phyloP scores from a whole-genome alignment of 805 yeast species.

The Dipodascus albidus region DNA sequence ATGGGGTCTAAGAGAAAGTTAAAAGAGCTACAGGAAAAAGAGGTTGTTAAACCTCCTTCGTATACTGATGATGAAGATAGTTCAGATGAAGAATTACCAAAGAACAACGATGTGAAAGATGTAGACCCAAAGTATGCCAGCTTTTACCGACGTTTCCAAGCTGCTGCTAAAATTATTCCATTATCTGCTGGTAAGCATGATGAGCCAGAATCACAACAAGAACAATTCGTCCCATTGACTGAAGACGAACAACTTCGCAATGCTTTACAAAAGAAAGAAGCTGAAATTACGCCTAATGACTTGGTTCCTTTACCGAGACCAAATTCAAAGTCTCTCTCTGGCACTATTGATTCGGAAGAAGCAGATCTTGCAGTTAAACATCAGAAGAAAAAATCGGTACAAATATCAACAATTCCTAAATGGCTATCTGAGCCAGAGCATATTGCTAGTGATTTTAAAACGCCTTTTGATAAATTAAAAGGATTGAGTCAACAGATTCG shows the following conservation, averaged over 20 bases:
- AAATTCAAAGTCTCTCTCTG: constrained; percentile 16
- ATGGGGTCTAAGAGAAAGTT: not conserved
- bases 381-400: not conserved
- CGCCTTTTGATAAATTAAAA: constrained; percentile 38
- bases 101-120: not conserved
- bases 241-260: not conserved
- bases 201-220: not conserved
- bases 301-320: constrained; percentile 84
- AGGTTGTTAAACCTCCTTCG: not conserved
- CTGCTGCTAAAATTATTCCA: not conserved
- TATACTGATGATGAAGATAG: constrained; percentile 3
- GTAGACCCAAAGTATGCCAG: constrained; percentile 34
- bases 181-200: not conserved
- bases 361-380: not conserved
- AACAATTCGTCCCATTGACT: not conserved
- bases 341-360: not conserved
- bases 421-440: constrained; percentile 63
- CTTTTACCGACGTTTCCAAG: constrained; percentile 41
- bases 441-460: constrained; percentile 35
- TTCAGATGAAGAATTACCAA: constrained; percentile 4
- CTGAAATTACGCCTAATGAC: constrained; percentile 16
- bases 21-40: not conserved
- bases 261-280: constrained; percentile 13
- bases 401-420: constrained; percentile 16
- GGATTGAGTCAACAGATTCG: constrained; percentile 18